phyloP scores from a whole-genome alignment of 1,139 yeast species.

The Sugiyamaella grinbergsii region DNA sequence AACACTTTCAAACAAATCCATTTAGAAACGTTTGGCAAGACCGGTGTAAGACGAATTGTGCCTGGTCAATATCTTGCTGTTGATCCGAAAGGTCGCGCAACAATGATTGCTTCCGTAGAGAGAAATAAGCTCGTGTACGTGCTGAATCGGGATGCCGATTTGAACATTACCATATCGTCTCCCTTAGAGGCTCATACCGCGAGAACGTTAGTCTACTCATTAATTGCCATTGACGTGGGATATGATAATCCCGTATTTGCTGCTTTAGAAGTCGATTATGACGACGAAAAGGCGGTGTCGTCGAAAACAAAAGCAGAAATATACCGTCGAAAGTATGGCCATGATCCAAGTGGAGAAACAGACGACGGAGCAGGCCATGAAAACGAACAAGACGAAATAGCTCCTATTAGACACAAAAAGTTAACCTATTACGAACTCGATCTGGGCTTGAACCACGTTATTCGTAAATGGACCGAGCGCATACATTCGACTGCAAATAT shows the following conservation, averaged over 20 bases:
- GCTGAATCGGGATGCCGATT: constrained; percentile 51
- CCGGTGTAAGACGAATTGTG: constrained; percentile 71
- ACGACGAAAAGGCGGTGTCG: constrained; percentile 27
- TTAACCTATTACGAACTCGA: constrained; percentile 79
- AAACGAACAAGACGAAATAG: constrained; percentile 29
- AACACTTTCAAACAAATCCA: constrained; percentile 52
- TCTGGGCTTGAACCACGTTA: constrained; percentile 77
- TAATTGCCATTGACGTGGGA: constrained; percentile 69
- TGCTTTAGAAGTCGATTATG: constrained; percentile 68
- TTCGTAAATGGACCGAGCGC: constrained; percentile 51
- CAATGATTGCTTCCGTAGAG: constrained; percentile 72
- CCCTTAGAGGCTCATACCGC: constrained; percentile 71
- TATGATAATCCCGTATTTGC: constrained; percentile 84
- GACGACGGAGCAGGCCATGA: constrained; percentile 5
- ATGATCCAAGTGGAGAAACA: constrained; percentile 7
- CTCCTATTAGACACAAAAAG: constrained; percentile 37
- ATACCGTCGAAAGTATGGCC: constrained; percentile 15
- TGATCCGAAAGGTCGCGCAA: constrained; percentile 74
- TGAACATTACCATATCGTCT: constrained; percentile 58
- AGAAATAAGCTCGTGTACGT: constrained; percentile 68
- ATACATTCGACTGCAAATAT: constrained; percentile 49
- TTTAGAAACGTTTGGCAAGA: constrained; percentile 71
- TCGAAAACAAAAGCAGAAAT: constrained; percentile 1
- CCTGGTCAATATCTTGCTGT: constrained; percentile 78
- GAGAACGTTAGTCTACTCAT: constrained; percentile 54